These are phyloP conservation scores for Blastomyces emzantsi DNA, from an alignment of 2,329 filamentous ascomycete genomes.

Conservation along the genomic window DNA sequence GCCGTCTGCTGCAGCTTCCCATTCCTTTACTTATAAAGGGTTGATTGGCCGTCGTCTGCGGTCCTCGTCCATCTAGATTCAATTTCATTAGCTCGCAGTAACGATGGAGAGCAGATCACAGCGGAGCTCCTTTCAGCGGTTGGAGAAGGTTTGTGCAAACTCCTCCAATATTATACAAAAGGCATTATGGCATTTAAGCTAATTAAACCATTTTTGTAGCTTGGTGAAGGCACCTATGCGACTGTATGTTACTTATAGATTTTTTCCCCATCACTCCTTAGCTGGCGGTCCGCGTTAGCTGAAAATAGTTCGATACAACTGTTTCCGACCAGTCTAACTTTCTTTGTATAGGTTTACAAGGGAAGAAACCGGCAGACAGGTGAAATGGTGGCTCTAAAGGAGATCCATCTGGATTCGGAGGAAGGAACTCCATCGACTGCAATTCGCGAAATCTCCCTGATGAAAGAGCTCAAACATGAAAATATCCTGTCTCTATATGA, in stretches of 20 bases:
- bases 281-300: neutral
- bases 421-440: slow-evolving; percentile 96
- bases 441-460: slow-evolving; percentile 95
- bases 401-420: slow-evolving; percentile 97
- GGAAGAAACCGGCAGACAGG: slow-evolving; percentile 94
- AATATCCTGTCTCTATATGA: slow-evolving; percentile 97
- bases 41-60: neutral
- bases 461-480: slow-evolving; percentile 99
- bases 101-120: slow-evolving; percentile 61
- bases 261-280: neutral
- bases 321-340: neutral
- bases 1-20: neutral
- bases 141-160: slow-evolving; percentile 59
- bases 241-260: slow-evolving; percentile 53
- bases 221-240: slow-evolving; percentile 97
- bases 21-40: neutral
- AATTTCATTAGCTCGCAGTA: neutral
- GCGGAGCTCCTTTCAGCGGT: slow-evolving; percentile 96
- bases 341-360: slow-evolving; percentile 72
- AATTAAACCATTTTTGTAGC: slow-evolving; percentile 36
- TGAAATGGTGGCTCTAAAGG: slow-evolving; percentile 92
- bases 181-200: slow-evolving; percentile 13
- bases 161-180: slow-evolving; percentile 8
- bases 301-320: neutral
- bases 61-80: neutral